Evolutionary conservation across 2,329 filamentous ascomycete species (phyloP).

Genomic region (Rhynchosporium graminicola): DNA sequence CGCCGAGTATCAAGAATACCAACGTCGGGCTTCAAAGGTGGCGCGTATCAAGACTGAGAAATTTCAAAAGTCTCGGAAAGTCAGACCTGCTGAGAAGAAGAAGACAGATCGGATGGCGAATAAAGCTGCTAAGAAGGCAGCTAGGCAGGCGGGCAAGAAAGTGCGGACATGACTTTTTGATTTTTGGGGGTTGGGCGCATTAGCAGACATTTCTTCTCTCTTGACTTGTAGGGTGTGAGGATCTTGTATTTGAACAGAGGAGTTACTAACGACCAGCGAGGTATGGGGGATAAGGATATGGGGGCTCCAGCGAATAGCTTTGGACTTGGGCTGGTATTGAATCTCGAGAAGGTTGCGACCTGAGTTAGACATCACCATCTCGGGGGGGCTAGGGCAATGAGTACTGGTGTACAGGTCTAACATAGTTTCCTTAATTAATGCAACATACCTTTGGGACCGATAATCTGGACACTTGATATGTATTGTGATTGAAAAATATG

Average conservation of each 20-base stretch:
- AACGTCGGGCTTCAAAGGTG: conserved; percentile 47
- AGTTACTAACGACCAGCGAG: conserved; percentile 26
- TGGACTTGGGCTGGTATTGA: conserved; percentile 17
- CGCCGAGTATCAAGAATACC: conserved; percentile 50
- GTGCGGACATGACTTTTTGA: conserved; percentile 18
- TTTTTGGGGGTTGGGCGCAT: conserved; percentile 16
- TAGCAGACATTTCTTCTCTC: conserved; percentile 19
- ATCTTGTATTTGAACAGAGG: conserved; percentile 24
- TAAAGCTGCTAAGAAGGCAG: conserved; percentile 27
- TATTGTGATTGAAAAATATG: neutral
- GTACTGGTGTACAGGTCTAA: conserved; percentile 25
- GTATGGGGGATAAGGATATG: conserved; percentile 24
- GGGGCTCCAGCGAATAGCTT: conserved; percentile 17
- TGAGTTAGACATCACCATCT: conserved; percentile 58
- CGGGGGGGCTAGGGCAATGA: conserved; percentile 53
- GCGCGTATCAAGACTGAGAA: conserved; percentile 22
- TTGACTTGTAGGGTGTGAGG: conserved; percentile 18
- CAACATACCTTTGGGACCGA: conserved; percentile 24
- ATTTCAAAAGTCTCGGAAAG: conserved; percentile 23
- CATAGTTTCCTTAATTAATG: conserved; percentile 26
- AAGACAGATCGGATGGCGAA: conserved; percentile 23
- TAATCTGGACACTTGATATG: neutral
- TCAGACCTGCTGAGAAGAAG: conserved; percentile 15
- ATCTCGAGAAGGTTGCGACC: conserved; percentile 44
- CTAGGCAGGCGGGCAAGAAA: conserved; percentile 22